Base-by-base conservation (phyloP, 192 early-diverging fungal species). In the Podila epigama region DNA sequence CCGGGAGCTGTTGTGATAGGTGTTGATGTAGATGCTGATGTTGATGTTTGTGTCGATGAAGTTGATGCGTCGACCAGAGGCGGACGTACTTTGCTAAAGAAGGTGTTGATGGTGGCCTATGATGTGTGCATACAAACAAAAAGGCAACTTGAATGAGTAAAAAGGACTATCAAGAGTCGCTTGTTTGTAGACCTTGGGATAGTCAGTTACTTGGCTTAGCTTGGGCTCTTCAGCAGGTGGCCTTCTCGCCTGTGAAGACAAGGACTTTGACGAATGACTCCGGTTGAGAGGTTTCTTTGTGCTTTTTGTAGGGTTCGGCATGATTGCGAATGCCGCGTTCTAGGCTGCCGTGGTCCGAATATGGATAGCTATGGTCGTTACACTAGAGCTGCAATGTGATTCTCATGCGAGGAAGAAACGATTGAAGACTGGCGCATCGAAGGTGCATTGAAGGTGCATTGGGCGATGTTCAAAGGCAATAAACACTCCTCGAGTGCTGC, bases 101-200 rank as follows among this genome's bases (percentile, higher is more conserved):
- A 68, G 4, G 44, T 51, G 36, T 57, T 68, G 7, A 68, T 32
- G 39, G 34, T 58, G 9, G 66, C 33, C 66, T 68, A 58, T 22
- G 15, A 11, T 18, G 1, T 22, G 8, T 10, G 0, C 37, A 13
- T 22, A 48, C n/a, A 48, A 22, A 16, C n/a, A 48, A 9, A 48
- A n/a, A 5, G 0, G 13, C 13, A 39, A 39, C 13, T 39, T 39
- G 18, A 8, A 22, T 48, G 44, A 48, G 44, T 48, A n/a, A n/a
- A n/a, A n/a, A n/a, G n/a, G n/a, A n/a, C n/a, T n/a, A n/a, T n/a
- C n/a, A n/a, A n/a, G n/a, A n/a, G n/a, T n/a, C n/a, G n/a, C n/a
- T n/a, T n/a, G n/a, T n/a, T n/a, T n/a, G n/a, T n/a, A n/a, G n/a
- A n/a, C n/a, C n/a, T n/a, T n/a, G n/a, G n/a, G n/a, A n/a, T 22